A percentile compares a stretch with the other conserved stretches of the same genome.
These are phyloP conservation scores for Termitomyces sp. DNA, from an alignment of 768 basidiomycete species.

Conservation along the genomic window DNA sequence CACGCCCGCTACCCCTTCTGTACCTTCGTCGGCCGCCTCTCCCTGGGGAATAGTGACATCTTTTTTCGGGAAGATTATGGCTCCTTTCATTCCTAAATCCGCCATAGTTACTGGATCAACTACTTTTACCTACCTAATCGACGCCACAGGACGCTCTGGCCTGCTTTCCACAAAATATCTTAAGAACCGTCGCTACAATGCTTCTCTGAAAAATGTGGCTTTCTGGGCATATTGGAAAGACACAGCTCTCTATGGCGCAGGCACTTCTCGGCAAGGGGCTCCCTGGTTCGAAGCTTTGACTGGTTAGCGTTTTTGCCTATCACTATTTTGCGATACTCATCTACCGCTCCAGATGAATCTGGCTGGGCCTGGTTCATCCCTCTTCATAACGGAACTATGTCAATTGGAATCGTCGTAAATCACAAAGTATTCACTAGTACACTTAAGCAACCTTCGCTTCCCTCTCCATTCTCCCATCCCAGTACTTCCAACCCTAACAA, in stretches of 20 bases:
- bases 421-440: constrained; percentile 41
- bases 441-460: constrained; percentile 19
- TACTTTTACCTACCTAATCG: constrained; percentile 61
- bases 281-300: constrained; percentile 71
- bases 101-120: constrained; percentile 39
- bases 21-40: constrained; percentile 35
- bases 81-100: constrained; percentile 7
- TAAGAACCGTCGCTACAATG: constrained; percentile 64
- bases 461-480: constrained; percentile 23
- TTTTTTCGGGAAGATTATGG: constrained; percentile 13
- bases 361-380: constrained; percentile 75
- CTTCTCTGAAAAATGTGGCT: constrained; percentile 66
- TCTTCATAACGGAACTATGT: constrained; percentile 57
- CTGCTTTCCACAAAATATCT: constrained; percentile 65
- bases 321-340: background rate
- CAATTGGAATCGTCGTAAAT: constrained; percentile 59
- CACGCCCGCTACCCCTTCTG: constrained; percentile 34
- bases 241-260: constrained; percentile 43
- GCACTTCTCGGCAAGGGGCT: constrained; percentile 46
- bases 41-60: constrained; percentile 25
- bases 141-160: constrained; percentile 71
- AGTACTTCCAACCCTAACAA: constrained; percentile 17
- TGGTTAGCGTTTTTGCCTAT: constrained; percentile 32
- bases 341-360: constrained; percentile 43
- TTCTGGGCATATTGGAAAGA: constrained; percentile 75